These are phyloP conservation scores for Lagenidium giganteum DNA, from an alignment of 352 stramenopile genomes.

Conservation along the genomic window DNA sequence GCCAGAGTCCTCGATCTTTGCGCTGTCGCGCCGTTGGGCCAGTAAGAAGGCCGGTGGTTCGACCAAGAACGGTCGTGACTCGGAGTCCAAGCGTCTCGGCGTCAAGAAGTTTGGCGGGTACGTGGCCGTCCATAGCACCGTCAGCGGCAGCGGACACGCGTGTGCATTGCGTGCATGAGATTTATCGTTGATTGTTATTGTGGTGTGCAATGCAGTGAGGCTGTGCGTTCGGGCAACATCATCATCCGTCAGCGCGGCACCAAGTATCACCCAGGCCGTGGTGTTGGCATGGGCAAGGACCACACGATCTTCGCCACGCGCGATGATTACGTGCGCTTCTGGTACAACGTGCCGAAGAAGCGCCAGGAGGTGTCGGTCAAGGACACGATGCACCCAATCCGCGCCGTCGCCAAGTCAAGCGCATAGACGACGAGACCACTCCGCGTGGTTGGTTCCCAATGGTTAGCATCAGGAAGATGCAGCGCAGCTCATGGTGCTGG, in stretches of 20 bases:
- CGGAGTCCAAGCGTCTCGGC: constrained; percentile 93
- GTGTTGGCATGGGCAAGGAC: constrained; percentile 93
- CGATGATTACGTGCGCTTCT: constrained; percentile 89
- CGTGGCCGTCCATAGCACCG: too few relatives aligned
- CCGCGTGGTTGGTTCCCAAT: background rate
- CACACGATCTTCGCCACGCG: constrained; percentile 91
- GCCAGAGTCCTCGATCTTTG: constrained; percentile 43
- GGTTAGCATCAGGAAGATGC: too few relatives aligned
- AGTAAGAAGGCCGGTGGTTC: constrained; percentile 97
- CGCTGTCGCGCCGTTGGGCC: constrained; percentile 67
- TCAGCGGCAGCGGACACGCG: background rate
- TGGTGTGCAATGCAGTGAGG: constrained; percentile 31
- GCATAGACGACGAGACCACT: too few relatives aligned
- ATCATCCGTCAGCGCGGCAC: constrained; percentile 97
- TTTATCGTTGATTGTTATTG: too few relatives aligned
- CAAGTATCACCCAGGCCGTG: constrained; percentile 93
- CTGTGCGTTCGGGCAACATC: constrained; percentile 94
- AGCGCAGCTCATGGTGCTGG: too few relatives aligned
- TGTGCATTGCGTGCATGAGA: background rate
- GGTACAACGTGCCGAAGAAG: constrained; percentile 84
- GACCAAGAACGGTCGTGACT: constrained; percentile 98
- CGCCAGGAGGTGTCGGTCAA: constrained; percentile 85
- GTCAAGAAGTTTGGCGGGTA: constrained; percentile 96
- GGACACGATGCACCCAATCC: constrained; percentile 55
- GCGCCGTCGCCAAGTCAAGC: constrained; percentile 8